phyloP scores from a whole-genome alignment of 352 stramenopile species.

The Ochromonadaceae sp. region DNA sequence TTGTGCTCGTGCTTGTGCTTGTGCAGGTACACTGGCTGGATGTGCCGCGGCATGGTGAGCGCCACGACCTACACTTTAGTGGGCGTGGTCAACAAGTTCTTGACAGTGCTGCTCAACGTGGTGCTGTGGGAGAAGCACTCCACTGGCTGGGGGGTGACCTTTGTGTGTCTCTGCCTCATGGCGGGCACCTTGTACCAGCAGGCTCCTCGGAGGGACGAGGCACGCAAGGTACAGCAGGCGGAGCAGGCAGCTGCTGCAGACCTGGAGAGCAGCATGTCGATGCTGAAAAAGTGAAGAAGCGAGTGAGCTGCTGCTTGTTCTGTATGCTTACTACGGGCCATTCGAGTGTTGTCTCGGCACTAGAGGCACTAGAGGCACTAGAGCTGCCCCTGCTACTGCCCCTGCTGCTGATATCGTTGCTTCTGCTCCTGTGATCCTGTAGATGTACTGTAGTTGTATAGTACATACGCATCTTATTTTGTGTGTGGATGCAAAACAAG shows the following conservation, averaged over 20 bases:
- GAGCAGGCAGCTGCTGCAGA: background rate
- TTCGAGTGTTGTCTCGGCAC: too few species aligned
- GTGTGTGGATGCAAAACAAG: too few species aligned
- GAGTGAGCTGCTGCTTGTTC: too few species aligned
- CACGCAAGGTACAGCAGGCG: background rate
- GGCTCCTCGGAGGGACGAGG: slow-evolving; percentile 27
- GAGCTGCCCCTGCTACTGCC: too few species aligned
- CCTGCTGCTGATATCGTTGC: too few species aligned
- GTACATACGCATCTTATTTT: too few species aligned
- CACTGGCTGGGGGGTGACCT: slow-evolving; percentile 36
- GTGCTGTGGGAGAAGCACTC: slow-evolving; percentile 62
- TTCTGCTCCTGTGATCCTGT: too few species aligned
- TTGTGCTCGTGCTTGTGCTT: background rate
- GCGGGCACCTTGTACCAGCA: slow-evolving; percentile 49
- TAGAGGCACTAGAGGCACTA: too few species aligned
- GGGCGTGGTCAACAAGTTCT: slow-evolving; percentile 58
- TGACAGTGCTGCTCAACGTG: slow-evolving; percentile 55
- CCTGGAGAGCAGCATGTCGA: too few species aligned
- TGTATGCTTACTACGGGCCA: too few species aligned
- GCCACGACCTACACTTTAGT: slow-evolving; percentile 50
- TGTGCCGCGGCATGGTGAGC: slow-evolving; percentile 42
- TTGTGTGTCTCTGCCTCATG: slow-evolving; percentile 48
- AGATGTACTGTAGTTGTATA: too few species aligned
- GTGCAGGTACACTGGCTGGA: slow-evolving; percentile 38
- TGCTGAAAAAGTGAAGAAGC: too few species aligned